These are phyloP conservation scores for Saturnispora besseyi DNA, from an alignment of 805 yeast genomes.

Conservation along the genomic window DNA sequence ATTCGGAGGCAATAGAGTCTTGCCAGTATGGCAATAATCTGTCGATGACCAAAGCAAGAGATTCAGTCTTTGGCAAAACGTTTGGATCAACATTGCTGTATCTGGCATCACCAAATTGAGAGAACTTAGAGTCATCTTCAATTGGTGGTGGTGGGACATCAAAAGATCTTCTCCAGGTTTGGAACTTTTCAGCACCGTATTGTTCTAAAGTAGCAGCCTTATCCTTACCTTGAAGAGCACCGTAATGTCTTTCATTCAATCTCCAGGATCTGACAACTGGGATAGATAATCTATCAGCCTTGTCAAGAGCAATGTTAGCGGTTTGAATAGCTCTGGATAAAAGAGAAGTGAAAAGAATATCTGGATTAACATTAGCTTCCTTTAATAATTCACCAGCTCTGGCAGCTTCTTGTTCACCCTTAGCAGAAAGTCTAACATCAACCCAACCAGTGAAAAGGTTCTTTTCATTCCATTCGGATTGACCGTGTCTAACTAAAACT, in stretches of 20 bases:
- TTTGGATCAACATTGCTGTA: constrained; percentile 76
- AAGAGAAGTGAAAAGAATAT: constrained; percentile 82
- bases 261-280: constrained; percentile 96
- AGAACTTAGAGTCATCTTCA: constrained; percentile 66
- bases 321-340: constrained; percentile 95
- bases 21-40: constrained; percentile 97
- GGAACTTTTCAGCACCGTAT: constrained; percentile 90
- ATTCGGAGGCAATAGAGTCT: constrained; percentile 78
- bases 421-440: constrained; percentile 75
- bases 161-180: constrained; percentile 94
- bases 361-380: constrained; percentile 80
- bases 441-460: constrained; percentile 99
- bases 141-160: constrained; percentile 94
- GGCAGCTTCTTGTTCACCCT: constrained; percentile 84
- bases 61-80: constrained; percentile 89
- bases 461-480: constrained; percentile 98
- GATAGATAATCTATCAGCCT: constrained; percentile 82
- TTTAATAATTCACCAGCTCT: constrained; percentile 89
- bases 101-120: constrained; percentile 81
- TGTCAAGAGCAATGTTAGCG: constrained; percentile 85
- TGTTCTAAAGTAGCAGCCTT: constrained; percentile 84
- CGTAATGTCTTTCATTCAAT: constrained; percentile 98
- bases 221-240: constrained; percentile 97
- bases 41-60: constrained; percentile 89
- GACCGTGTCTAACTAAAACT: constrained; percentile 96